Base-by-base conservation (phyloP, 2,329 filamentous ascomycete species). In the Byssothecium circinans region DNA sequence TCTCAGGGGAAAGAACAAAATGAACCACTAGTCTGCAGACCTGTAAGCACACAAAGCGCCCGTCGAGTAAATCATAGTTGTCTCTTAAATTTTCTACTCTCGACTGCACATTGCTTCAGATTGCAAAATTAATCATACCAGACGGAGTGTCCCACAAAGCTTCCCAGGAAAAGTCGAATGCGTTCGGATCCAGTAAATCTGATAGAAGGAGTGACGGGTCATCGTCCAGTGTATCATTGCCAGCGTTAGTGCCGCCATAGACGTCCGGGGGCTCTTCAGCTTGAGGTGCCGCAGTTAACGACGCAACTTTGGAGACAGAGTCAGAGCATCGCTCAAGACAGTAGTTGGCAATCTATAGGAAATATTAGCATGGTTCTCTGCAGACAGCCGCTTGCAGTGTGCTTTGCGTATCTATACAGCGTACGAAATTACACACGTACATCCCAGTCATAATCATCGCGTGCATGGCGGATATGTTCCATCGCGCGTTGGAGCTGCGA, bases 401-500 rank as follows among this genome's bases (percentile, higher is more conserved):
- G n/a, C n/a, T n/a, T n/a, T n/a, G n/a, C n/a, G n/a, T n/a, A n/a
- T n/a, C n/a, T n/a, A n/a, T n/a, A n/a, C n/a, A n/a, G n/a, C n/a
- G n/a, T n/a, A 20, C 11, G 19, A 29, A 22, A 25, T 17, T n/a
- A n/a, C n/a, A n/a, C n/a, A 48, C 47, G 22, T 42, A 49, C 47
- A 52, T 82, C 79, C 79, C 79, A 82, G 41, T 78, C 74, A 55
- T 78, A 75, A 41, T 78, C 74, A 23, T 75, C 74, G 12, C 73
- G 69, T 18, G 77, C 75, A 38, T 71, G 68, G 33, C 75, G 74
- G 7, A 81, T 72, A 25, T 77, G 74, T 7, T 71, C 68, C 30
- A 78, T 74, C 34, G 80, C 69, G 2, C 70, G 72, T 47, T 79
- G 72, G 2, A 80, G 75, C 20, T 76, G 75, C 6, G 68, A 47